phyloP scores from a whole-genome alignment of 805 yeast species.

The Candida anglica region DNA sequence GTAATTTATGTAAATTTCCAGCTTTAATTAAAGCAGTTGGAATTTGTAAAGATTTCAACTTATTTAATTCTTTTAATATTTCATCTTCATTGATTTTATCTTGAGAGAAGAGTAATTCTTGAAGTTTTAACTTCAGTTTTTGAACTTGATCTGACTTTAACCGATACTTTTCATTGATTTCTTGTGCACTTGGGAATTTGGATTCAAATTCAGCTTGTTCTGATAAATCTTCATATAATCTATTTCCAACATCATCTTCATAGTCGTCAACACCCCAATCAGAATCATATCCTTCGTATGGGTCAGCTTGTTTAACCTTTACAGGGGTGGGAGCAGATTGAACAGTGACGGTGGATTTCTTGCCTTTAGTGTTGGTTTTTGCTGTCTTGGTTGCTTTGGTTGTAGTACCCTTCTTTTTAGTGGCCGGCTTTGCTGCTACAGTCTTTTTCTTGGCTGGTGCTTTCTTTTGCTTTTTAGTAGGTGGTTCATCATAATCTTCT shows the following conservation, averaged over 20 bases:
- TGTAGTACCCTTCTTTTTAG: constrained; percentile 4
- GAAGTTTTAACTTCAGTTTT: background rate
- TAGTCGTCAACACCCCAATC: constrained; percentile 46
- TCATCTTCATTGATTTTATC: constrained; percentile 12
- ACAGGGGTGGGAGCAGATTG: constrained; percentile 6
- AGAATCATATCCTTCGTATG: constrained; percentile 23
- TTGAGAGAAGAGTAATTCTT: constrained; percentile 5
- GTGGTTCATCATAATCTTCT: constrained; percentile 1
- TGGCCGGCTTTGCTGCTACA: background rate
- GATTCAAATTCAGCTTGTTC: constrained; percentile 23
- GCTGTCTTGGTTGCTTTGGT: constrained; percentile 1
- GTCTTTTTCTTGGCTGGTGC: constrained; percentile 8
- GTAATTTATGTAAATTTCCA: constrained; percentile 25
- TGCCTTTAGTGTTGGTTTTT: constrained; percentile 6
- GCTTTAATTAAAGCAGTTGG: constrained; percentile 28
- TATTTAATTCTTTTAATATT: constrained; percentile 9
- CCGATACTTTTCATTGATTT: constrained; percentile 4
- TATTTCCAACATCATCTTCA: constrained; percentile 20
- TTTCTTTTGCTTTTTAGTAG: constrained; percentile 5
- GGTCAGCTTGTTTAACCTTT: constrained; percentile 2
- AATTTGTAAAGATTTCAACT: constrained; percentile 14
- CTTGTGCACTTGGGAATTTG: constrained; percentile 18
- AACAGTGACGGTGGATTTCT: constrained; percentile 3
- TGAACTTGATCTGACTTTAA: background rate
- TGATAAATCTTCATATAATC: constrained; percentile 9